phyloP scores from a whole-genome alignment of 805 yeast genomes.

The Starmerella kuoi region DNA sequence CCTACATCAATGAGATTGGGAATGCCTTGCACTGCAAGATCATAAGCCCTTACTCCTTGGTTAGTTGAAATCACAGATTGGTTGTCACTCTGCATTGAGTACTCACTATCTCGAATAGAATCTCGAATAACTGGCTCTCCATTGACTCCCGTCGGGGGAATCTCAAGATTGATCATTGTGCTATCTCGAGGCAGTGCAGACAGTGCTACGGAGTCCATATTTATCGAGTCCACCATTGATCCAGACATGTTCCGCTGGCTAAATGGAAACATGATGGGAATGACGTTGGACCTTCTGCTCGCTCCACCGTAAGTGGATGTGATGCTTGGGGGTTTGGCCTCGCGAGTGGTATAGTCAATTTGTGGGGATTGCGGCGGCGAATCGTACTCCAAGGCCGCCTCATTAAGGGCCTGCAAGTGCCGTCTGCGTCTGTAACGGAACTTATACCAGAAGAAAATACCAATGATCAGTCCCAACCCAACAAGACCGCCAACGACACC shows the following conservation, averaged over 20 bases:
- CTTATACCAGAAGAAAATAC: slow-evolving; percentile 20
- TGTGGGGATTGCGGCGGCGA: slow-evolving; percentile 19
- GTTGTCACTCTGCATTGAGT: slow-evolving; percentile 12
- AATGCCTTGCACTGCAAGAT: slow-evolving; percentile 57
- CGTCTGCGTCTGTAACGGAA: slow-evolving; percentile 11
- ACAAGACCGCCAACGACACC: slow-evolving; percentile 57
- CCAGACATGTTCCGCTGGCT: not conserved
- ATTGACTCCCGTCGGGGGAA: not conserved
- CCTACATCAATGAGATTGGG: slow-evolving; percentile 53
- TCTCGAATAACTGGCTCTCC: slow-evolving; percentile 24
- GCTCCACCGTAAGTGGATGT: slow-evolving; percentile 27
- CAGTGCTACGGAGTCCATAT: not conserved
- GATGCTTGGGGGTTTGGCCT: slow-evolving; percentile 13
- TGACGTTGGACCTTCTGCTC: slow-evolving; percentile 50
- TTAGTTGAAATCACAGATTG: slow-evolving; percentile 1
- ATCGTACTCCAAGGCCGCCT: slow-evolving; percentile 1
- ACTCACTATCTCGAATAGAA: slow-evolving; percentile 25
- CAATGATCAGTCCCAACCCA: slow-evolving; percentile 33
- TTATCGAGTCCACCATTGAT: no score
- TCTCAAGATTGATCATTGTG: not conserved
- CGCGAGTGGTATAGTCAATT: slow-evolving; percentile 13
- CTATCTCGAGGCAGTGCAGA: not conserved
- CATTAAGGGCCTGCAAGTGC: slow-evolving; percentile 8
- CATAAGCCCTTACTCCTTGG: slow-evolving; percentile 13
- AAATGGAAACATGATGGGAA: slow-evolving; percentile 45